Base-by-base conservation (phyloP, 163 green algal genomes). In the Chlamydomonas reinhardtii region DNA sequence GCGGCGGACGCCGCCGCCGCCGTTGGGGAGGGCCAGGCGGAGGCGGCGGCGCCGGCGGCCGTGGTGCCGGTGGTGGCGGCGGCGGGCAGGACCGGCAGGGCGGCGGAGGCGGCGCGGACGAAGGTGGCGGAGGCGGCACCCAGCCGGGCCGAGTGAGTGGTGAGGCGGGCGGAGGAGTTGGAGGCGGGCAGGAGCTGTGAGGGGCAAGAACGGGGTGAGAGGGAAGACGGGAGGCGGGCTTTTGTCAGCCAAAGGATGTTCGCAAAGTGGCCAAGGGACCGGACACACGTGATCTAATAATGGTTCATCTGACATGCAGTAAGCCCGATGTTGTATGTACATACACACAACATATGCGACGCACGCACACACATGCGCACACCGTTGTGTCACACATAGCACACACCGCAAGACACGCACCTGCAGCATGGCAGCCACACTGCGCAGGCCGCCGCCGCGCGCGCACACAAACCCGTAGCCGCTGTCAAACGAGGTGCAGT, bases 391-490 rank as follows among this genome's bases (percentile, higher is more conserved):
- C 39, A 48, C 5, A 5, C 39, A 5, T 8, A 48, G 5, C 48
- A 56, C 43, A 11, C 43, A 54, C 43, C 8, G 43, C n/a, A n/a
- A n/a, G 11, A 2, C 27, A 80, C 76, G 5, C 25, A 84, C 76
- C 76, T 84, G 39, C 66, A 43, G 31, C 66, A 73, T 19, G 4
- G 31, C 17, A 22, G 9, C 20, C n/a, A 74, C 35, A 31, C 62
- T 34, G 2, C 48, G n/a, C 22, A 84, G 66, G 24, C 65, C 77
- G 2, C 32, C 8, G 15, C 77, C 77, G 22, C 77, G 77, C 5
- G 48, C 65, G 77, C 77, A 84, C n/a, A 32, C 52, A 35, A 84
- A 84, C 24, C 61, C n/a, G 64, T 84, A 48, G 16, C 25, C 31
- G 14, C 64, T 15, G 2, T 29, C 39, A 22, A 84, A 74, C 6